Base-by-base conservation (phyloP, 2,329 filamentous ascomycete species). In the Colletotrichum liaoningense region DNA sequence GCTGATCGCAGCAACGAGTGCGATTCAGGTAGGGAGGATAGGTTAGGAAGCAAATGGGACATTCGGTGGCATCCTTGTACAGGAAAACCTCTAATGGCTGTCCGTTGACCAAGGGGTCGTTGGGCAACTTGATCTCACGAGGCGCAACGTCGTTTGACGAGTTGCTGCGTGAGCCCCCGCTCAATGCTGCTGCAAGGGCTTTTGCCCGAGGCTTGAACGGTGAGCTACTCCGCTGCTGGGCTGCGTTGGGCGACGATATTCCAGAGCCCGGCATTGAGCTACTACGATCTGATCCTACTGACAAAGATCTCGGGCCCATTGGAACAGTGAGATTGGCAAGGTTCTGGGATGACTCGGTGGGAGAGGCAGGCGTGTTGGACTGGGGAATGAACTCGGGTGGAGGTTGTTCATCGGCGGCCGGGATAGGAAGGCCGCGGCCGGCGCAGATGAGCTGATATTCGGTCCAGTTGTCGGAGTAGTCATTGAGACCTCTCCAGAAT, bases 371-470 rank as follows among this genome's bases (percentile, higher is more conserved):
- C 60, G 83, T 85, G 57, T 80, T 85, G 35, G 84, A 87, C 77
- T 80, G 86, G 38, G 86, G 85, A 9, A 85, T 87, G 77, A 87
- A 88, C 76, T 87, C 88, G 78, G 97, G 93, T 5, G 93, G 90
- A 5, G 94, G 94, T 3, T 95, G 91, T 77, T 95, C 92, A 81
- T 98, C 95, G 59, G 96, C 90, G 8, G 94, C 89, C 14, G 97
- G 97, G 63, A 98, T 92, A 3, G 94, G 91, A 69, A 97, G 88
- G 24, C 94, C 95, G 79, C 95, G 91, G 63, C 93, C 97, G 28
- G 94, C 95, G 70, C 96, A 95, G 78, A 98, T 91, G n/a, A 99
- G 90, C 83, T 99, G 97, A 82, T 97, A 92, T 79, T 99, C 97
- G 14, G 95, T 93, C 97, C 97, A 99, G 65, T 91, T 93, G 26